Base-by-base conservation (phyloP, 2,329 filamentous ascomycete species). In the Pyrenophora seminiperda region DNA sequence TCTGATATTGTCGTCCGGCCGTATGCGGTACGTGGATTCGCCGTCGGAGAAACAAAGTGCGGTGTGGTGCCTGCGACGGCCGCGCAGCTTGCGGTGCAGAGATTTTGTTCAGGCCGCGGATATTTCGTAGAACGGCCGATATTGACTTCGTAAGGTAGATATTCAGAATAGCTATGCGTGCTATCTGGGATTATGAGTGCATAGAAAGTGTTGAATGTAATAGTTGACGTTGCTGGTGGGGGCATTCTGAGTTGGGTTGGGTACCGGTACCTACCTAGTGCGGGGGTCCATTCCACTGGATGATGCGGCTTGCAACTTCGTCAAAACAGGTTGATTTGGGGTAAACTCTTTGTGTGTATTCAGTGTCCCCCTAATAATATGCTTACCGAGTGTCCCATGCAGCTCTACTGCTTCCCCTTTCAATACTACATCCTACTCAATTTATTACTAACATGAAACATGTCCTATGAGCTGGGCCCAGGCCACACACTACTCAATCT, bases 401-500 rank as follows among this genome's bases (percentile, higher is more conserved):
- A 27, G 24, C 7, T 24, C 22, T 24, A 24, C 22, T 27, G 9
- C 7, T 27, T 9, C 9, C 10, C 22, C 7, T n/a, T n/a, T 27
- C 24, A 27, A 27, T 5, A 10, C 24, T 4, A 13, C 24, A 27
- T 27, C 10, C 9, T 9, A 27, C 24, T 10, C 24, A 27, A 10
- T 9, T 10, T 27, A 13, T 3, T 10, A 11, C 24, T 10, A 10
- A 4, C 24, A 10, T 4, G 7, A 27, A 24, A 15, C 17, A 3
- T 29, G 11, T 43, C 24, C 36, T 54, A 57, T 20, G 38, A 15
- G 41, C 42, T 39, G 10, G 61, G 56, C 17, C 62, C 67, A 24
- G 71, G 68, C 68, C 67, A 72, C 27, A 68, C 67, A 57, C 67
- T 73, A 41, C 68, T 71, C 56, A 73, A 55, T 36, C 70, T 60